These are phyloP conservation scores for Tylopilus subfusipes DNA, from an alignment of 768 basidiomycete species.

Conservation along the genomic window DNA sequence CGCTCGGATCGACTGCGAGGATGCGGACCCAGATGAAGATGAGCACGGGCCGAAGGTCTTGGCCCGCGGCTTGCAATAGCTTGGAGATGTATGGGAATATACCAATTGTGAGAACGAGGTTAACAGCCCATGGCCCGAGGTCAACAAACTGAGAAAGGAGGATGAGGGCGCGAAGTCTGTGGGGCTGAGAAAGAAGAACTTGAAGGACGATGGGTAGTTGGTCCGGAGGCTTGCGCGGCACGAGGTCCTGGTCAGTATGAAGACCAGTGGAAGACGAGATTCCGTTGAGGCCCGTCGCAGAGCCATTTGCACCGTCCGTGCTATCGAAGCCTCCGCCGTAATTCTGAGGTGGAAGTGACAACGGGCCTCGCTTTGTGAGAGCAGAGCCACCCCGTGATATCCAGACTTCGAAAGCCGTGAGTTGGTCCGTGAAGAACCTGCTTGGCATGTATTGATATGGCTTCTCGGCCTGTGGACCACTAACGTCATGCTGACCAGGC, in stretches of 20 bases:
- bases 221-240: constrained; percentile 90
- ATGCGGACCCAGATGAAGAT: constrained; percentile 99
- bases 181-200: constrained; percentile 93
- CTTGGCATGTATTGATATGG: constrained; percentile 79
- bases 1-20: constrained; percentile 90
- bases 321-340: constrained; percentile 31
- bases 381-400: constrained; percentile 91
- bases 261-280: neutral
- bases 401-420: constrained; percentile 98
- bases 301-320: constrained; percentile 16
- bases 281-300: constrained; percentile 18
- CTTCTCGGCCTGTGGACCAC: constrained; percentile 34
- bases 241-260: constrained; percentile 42
- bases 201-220: constrained; percentile 98
- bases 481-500: constrained; percentile 17
- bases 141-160: constrained; percentile 97
- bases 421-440: constrained; percentile 92
- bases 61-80: constrained; percentile 89
- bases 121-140: constrained; percentile 97
- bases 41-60: constrained; percentile 93
- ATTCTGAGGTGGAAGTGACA: constrained; percentile 59
- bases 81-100: constrained; percentile 99
- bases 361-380: constrained; percentile 68
- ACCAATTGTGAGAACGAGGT: constrained; percentile 91
- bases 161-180: constrained; percentile 92